Conservation (phyloP, 139 green algal species). For the Coelastrella sp. region DNA sequence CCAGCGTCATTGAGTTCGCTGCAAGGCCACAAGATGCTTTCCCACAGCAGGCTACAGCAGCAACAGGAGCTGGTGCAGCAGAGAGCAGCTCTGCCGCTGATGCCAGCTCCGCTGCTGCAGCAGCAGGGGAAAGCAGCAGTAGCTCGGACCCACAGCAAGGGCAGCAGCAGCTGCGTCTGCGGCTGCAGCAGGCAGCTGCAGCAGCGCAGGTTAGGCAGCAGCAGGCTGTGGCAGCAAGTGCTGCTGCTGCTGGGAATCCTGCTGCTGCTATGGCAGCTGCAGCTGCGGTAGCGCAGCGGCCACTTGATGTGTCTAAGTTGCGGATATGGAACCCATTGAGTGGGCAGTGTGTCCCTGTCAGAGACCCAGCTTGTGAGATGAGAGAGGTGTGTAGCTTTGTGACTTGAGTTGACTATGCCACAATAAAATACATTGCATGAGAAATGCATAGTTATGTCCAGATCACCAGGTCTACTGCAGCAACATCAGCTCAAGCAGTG, state of each 20-base stretch:
- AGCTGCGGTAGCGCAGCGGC: neutral
- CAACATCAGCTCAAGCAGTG: too few species aligned
- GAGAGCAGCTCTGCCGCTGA: conserved; percentile 8
- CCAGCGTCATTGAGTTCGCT: neutral
- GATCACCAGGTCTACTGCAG: too few species aligned
- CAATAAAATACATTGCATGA: too few species aligned
- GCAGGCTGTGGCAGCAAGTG: neutral
- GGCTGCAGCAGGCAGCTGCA: neutral
- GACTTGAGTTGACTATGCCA: too few species aligned
- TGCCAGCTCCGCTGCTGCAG: neutral
- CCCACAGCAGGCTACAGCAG: neutral
- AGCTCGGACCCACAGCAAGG: neutral
- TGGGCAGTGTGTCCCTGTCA: conserved; percentile 52
- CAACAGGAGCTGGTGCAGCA: neutral
- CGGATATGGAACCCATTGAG: conserved; percentile 75
- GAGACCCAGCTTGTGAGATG: conserved; percentile 67
- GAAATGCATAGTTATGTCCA: too few species aligned
- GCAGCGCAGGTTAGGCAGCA: neutral
- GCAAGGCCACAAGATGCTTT: neutral
- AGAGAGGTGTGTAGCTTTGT: conserved; percentile 55
- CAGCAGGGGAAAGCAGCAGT: neutral
- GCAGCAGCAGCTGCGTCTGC: conserved; percentile 14
- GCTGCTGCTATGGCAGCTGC: neutral
- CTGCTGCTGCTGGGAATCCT: neutral
- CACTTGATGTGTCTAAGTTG: conserved; percentile 56